A percentile compares a stretch with the other conserved stretches of the same genome.
These are phyloP conservation scores for Trichoderma aggressivum DNA, from an alignment of 2,329 filamentous ascomycete genomes.

Conservation along the genomic window DNA sequence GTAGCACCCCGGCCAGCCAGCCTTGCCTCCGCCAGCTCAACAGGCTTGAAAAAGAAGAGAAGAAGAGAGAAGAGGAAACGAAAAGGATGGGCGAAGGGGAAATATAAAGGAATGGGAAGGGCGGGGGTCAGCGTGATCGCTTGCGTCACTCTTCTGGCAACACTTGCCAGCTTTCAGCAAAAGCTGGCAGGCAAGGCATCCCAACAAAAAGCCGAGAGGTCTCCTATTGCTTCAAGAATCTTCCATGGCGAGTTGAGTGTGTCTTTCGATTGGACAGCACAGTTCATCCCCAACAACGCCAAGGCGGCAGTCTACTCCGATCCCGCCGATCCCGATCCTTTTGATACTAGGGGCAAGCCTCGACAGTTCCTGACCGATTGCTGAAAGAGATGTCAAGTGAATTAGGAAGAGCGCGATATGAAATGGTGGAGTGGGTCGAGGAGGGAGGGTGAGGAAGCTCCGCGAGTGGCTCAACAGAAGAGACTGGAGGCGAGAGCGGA, in stretches of 20 bases:
- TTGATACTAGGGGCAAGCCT: neutral
- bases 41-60: neutral
- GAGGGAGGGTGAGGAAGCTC: neutral
- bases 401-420: neutral
- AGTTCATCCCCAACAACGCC: neutral
- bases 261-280: neutral
- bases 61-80: neutral
- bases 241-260: neutral
- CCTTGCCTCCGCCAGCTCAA: no score
- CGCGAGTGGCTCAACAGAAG: neutral
- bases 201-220: neutral
- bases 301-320: neutral
- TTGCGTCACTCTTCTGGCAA: neutral
- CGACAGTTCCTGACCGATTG: neutral
- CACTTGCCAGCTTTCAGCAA: neutral
- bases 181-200: neutral
- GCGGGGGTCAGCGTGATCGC: neutral
- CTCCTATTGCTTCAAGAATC: neutral
- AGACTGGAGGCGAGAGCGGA: neutral
- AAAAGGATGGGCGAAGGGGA: neutral
- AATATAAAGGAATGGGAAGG: neutral
- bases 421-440: neutral
- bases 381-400: neutral
- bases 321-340: neutral
- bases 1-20: neutral